Percentiles rank a stretch among this genome's conserved stretches.
phyloP scores from a whole-genome alignment of 2,329 filamentous ascomycete genomes.

The Xylariales sp. region DNA sequence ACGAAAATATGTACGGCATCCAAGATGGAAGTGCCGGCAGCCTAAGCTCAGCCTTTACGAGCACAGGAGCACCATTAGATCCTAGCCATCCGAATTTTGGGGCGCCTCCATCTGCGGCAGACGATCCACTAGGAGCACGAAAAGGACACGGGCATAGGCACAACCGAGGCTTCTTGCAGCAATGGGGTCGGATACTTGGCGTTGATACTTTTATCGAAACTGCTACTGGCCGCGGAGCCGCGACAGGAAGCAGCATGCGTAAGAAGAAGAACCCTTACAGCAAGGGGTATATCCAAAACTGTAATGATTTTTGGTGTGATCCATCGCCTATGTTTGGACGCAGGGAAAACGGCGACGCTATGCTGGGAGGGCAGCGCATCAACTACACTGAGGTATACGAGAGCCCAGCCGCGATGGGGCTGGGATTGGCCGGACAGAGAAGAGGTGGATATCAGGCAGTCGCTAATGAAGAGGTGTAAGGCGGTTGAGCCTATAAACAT shows the following conservation, averaged over 20 bases:
- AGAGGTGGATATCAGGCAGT: constrained; percentile 73
- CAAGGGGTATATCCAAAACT: constrained; percentile 85
- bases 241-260: constrained; percentile 62
- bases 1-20: constrained; percentile 92
- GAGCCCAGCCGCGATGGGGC: constrained; percentile 75
- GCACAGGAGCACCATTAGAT: constrained; percentile 78
- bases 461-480: constrained; percentile 65
- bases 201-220: constrained; percentile 95
- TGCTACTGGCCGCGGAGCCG: constrained; percentile 83
- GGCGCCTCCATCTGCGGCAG: constrained; percentile 56
- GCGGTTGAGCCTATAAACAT: neutral
- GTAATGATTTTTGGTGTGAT: constrained; percentile 96
- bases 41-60: constrained; percentile 80
- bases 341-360: constrained; percentile 77
- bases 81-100: constrained; percentile 71
- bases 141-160: constrained; percentile 63
- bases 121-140: constrained; percentile 54
- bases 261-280: constrained; percentile 84
- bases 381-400: constrained; percentile 95
- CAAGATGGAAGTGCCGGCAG: constrained; percentile 65
- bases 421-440: constrained; percentile 57
- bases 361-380: constrained; percentile 81
- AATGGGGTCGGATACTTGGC: constrained; percentile 87
- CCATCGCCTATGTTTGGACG: constrained; percentile 82
- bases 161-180: constrained; percentile 75